Evolutionary conservation across 768 basidiomycete species (phyloP), one percentile per base, ranked within the genome.

Genomic region (Artomyces pyxidatus): DNA sequence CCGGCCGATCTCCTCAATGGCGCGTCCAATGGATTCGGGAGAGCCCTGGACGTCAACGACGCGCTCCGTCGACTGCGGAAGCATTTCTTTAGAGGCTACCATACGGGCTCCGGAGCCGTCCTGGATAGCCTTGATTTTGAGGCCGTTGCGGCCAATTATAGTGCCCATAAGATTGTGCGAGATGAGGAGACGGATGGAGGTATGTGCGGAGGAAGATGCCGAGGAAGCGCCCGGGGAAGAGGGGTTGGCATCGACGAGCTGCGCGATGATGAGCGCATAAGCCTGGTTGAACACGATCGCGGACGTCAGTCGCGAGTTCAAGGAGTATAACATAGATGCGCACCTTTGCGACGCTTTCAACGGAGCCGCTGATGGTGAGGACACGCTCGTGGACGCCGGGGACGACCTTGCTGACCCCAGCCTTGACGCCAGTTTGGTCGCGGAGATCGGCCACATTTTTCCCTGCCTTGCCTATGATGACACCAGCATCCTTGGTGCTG

Each of bases 101-200:
- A 99, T 99, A 48, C 96, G 87, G 17, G 92, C 93, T 44, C 93
- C 92, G 32, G 95, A 95, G 41, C 77, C 72, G 67, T 97, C 95
- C 65, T 99, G 96, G 65, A 99, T 98, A 62, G 92, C 88, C 72
- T 98, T 97, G 69, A 99, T 98, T 80, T 96, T 97, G 66, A 90
- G 81, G 59, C 96, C 96, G 47, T 72, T 86, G 56, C 94, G 86
- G 59, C 96, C 96, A 60, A 98, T 97, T 72, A 99, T 88, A 52
- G 91, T 93, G 46, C 96, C 96, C 96, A 99, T 99, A 58, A 99
- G 77, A 70, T 97, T 95, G 74, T 99, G 96, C 39, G 93, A 95
- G 73, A 99, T 93, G 61, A 99, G 78, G 58, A 99, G 91, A 52
- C 93, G 90, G 68, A 99, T 85, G 53, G 93, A 89, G 50, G 93